phyloP scores from a whole-genome alignment of 2,329 filamentous ascomycete species.

The Fusarium sarcochroum region DNA sequence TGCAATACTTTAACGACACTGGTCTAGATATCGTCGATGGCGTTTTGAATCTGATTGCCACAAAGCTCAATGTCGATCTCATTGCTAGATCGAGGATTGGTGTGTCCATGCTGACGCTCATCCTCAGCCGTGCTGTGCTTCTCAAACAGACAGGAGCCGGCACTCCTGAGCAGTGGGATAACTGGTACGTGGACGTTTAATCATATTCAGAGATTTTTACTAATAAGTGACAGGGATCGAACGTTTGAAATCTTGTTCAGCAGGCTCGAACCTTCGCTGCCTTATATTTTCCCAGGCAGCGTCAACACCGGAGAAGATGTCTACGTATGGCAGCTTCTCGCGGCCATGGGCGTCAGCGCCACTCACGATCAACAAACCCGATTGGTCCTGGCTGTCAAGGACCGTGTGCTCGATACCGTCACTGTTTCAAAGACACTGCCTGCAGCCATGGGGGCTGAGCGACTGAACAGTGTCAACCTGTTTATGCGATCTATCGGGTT shows the following conservation, averaged over 20 bases:
- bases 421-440: constrained; percentile 90
- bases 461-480: constrained; percentile 92
- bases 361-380: constrained; percentile 95
- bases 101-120: constrained; percentile 90
- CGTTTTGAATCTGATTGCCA: constrained; percentile 86
- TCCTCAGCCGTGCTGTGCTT: constrained; percentile 93
- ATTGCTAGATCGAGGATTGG: constrained; percentile 90
- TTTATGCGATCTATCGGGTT: constrained; percentile 99
- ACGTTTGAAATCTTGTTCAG: constrained; percentile 92
- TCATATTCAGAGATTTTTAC: constrained; percentile 25
- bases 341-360: constrained; percentile 93
- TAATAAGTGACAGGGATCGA: constrained; percentile 69
- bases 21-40: constrained; percentile 92
- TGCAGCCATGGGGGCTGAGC: constrained; percentile 84
- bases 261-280: constrained; percentile 84
- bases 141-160: constrained; percentile 84
- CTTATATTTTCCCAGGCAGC: constrained; percentile 90
- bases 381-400: constrained; percentile 95
- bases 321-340: constrained; percentile 98
- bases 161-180: constrained; percentile 80
- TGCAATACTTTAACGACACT: constrained; percentile 91
- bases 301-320: constrained; percentile 92
- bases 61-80: constrained; percentile 86
- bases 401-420: constrained; percentile 97
- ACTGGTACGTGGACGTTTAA: constrained; percentile 73